A percentile compares a stretch with the other conserved stretches of the same genome.
Evolutionary conservation across 345 rosid species (phyloP).

Genomic region (Citrus maxima): DNA sequence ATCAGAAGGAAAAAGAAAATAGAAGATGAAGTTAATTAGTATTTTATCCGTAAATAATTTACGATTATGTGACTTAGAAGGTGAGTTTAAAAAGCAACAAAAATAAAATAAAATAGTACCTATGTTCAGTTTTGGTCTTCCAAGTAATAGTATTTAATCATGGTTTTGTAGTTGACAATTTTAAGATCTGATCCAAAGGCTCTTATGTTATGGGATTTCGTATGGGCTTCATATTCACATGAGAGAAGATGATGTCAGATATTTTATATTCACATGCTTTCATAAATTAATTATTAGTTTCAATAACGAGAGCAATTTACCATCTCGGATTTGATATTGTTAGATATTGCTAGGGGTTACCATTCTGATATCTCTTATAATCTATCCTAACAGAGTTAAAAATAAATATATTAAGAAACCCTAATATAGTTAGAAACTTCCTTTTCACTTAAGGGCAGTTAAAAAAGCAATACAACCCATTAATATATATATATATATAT

Average conservation of each 20-base stretch:
- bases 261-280: neutral
- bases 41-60: neutral
- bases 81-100: neutral
- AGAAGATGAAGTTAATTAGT: neutral
- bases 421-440: neutral
- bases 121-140: neutral
- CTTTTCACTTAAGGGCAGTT: neutral
- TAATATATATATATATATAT: neutral
- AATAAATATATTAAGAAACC: neutral
- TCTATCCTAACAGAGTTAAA: neutral
- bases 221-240: conserved; percentile 23
- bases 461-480: too few species aligned
- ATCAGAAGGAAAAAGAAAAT: neutral
- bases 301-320: neutral
- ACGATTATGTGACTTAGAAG: neutral
- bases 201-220: conserved; percentile 22
- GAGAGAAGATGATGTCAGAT: conserved; percentile 18
- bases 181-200: conserved; percentile 32
- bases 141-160: neutral
- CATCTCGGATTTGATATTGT: neutral
- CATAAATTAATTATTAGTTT: neutral
- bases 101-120: neutral
- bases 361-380: too few species aligned
- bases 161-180: conserved; percentile 31
- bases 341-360: too few species aligned